Percentiles rank a stretch among this genome's conserved stretches.
Evolutionary conservation across 345 rosid species (phyloP).

Genomic region (Kernera saxatilis): DNA sequence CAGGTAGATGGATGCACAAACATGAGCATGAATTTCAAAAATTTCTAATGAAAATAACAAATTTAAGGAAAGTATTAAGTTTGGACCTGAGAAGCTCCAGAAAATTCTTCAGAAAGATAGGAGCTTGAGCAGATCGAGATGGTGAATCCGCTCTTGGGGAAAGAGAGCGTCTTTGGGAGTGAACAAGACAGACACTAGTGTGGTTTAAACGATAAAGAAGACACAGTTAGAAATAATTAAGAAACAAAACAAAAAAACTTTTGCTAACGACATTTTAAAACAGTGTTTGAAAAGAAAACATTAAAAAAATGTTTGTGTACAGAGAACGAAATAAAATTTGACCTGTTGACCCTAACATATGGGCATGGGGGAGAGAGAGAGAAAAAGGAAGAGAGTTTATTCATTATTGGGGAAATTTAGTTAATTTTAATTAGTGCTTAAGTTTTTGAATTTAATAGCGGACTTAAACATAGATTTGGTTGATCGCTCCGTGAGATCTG

Average conservation of each 20-base stretch:
- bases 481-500: constrained; percentile 19
- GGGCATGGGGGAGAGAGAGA: background rate
- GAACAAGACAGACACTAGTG: constrained; percentile 19
- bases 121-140: constrained; percentile 29
- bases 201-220: constrained; percentile 24
- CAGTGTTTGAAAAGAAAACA: constrained; percentile 1
- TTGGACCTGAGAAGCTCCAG: constrained; percentile 15
- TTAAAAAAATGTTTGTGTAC: background rate
- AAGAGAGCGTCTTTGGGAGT: constrained; percentile 26
- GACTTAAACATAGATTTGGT: constrained; percentile 18
- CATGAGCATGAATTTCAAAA: background rate
- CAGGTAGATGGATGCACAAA: constrained; percentile 4
- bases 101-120: constrained; percentile 5
- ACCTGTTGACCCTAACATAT: constrained; percentile 6
- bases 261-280: constrained; percentile 22
- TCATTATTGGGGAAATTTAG: background rate
- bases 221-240: constrained; percentile 4
- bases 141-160: constrained; percentile 28
- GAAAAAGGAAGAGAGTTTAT: background rate
- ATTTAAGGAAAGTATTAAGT: background rate
- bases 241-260: background rate
- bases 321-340: constrained; percentile 2
- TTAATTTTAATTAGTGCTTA: constrained; percentile 5
- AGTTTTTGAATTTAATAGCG: background rate
- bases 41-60: background rate